Evolutionary conservation across 2,329 filamentous ascomycete species (phyloP), one percentile per base, ranked within the genome.

Genomic region (Aplosporella prunicola): DNA sequence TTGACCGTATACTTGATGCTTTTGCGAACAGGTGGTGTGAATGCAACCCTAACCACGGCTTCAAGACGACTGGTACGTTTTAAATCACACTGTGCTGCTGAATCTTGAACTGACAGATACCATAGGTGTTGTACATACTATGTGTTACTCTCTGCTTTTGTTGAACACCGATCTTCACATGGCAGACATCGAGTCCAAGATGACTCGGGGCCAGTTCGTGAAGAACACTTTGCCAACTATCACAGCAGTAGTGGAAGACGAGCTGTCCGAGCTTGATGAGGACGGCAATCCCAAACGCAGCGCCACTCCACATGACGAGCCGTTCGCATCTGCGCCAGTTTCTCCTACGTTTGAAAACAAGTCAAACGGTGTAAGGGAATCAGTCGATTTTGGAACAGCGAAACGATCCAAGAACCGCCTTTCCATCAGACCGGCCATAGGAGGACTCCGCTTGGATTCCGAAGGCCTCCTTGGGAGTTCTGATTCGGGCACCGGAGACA

Each of bases 211-310:
- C 45, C 89, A 96, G 53, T 98, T 96, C 53, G 76, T 98, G 55
- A 93, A 93, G 61, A 98, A 98, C 55, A 95, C 91, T 4, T 80
- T 96, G 69, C 82, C 83, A 1, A 94, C 89, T 0, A 83, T 98
- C 44, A 77, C 76, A 41, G 78, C 86, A 9, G 72, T 87, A 8
- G 67, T 72, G 25, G 85, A 93, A 48, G 76, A 79, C 15, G 40
- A 43, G 26, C 8, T 33, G 9, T n/a, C 27, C 13, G 27, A n/a
- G 9, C 8, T 16, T n/a, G 15, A 13, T 13, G 30, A 37, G 8
- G 34, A 33, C 10, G 16, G 16, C 11, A 32, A 29, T 10, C 17
- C 28, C 9, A 25, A 36, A 11, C 39, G 39, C 2, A 35, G 39
- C 5, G 25, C 11, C 8, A 37, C 35, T 5, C 28, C 33, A 1